These are phyloP conservation scores for Aspergillus quadricinctus DNA, from an alignment of 2,329 filamentous ascomycete species.

Conservation along the genomic window DNA sequence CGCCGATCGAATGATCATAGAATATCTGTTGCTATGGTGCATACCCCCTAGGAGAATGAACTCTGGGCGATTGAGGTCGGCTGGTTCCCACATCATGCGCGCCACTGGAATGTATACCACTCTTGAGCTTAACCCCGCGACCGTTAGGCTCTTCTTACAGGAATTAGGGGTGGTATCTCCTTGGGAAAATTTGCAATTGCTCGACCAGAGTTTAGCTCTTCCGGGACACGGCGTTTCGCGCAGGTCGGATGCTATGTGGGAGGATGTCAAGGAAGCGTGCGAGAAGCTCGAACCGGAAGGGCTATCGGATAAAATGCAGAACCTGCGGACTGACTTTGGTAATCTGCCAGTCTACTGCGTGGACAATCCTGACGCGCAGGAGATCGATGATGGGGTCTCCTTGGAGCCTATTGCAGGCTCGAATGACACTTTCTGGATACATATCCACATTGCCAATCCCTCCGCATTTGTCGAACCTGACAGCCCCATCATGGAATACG, in stretches of 20 bases:
- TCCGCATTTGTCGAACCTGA: conserved; percentile 56
- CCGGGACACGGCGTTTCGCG: conserved; percentile 40
- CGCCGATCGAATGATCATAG: conserved; percentile 51
- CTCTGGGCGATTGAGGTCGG: conserved; percentile 41
- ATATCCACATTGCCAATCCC: conserved; percentile 61
- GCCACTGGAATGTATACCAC: conserved; percentile 53
- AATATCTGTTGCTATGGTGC: conserved; percentile 52
- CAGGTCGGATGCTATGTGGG: conserved; percentile 25
- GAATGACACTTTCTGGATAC: conserved; percentile 52
- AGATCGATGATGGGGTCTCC: conserved; percentile 62
- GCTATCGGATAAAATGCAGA: conserved; percentile 53
- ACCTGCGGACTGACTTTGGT: conserved; percentile 55
- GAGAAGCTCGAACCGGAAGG: conserved; percentile 17
- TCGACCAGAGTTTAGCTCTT: conserved; percentile 51
- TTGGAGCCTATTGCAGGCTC: conserved; percentile 47
- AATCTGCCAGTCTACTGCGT: conserved; percentile 57
- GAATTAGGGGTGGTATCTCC: conserved; percentile 59
- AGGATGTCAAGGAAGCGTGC: conserved; percentile 27
- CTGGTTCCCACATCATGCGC: conserved; percentile 53
- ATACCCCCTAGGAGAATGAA: conserved; percentile 39
- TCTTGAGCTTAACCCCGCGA: conserved; percentile 32
- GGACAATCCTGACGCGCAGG: conserved; percentile 50
- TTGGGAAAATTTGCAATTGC: conserved; percentile 51
- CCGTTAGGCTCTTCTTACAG: conserved; percentile 52
- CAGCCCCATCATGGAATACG: conserved; percentile 51